Evolutionary conservation across 129 eudicot species (phyloP), one percentile per base, ranked within the genome.

Genomic region (Artemisia tridentata): DNA sequence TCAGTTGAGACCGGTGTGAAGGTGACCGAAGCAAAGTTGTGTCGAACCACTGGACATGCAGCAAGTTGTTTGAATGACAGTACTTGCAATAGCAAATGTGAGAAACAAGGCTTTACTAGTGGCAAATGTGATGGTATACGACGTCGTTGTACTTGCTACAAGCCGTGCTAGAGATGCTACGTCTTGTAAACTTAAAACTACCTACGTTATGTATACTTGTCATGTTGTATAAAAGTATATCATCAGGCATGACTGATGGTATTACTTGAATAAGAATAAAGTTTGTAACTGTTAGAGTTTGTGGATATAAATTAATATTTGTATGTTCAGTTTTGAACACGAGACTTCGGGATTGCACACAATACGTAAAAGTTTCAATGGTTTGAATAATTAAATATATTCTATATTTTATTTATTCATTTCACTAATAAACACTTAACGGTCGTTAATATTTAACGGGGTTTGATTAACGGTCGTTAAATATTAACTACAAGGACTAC

Each of bases 21-120:
- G 53, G 67, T 23, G 65, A 67, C 46, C 0, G 84, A 78, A 67
- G 81, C 75, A 5, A 79, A 65, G 67, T 63, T 72, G 75, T 79
- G 87, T 49, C 7, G 5, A 34, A 45, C 77, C 8, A 56, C 66
- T 0, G 3, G 75, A 9, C 70, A 70, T 5, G 10, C 3, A 7
- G 11, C 65, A 0, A 47, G 74, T n/a, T 80, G 81, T 49, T 2
- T 12, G 11, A 64, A 15, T 2, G 80, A 75, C 11, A 1, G 11
- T 46, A 20, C 47, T 0, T 80, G 84, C 46, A 67, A 3, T 17
- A 9, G 50, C 45, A 3, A 49, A 0, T 80, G 84, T 48, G 70
- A 75, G 12, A 63, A 50, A 64, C 29, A 71, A 7, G 80, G 80
- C 38, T 80, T 75, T 66, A 69, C 68, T 12, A 7, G 15, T 0